phyloP scores from a whole-genome alignment of 2,329 filamentous ascomycete species.

The Cordyceps javanica region DNA sequence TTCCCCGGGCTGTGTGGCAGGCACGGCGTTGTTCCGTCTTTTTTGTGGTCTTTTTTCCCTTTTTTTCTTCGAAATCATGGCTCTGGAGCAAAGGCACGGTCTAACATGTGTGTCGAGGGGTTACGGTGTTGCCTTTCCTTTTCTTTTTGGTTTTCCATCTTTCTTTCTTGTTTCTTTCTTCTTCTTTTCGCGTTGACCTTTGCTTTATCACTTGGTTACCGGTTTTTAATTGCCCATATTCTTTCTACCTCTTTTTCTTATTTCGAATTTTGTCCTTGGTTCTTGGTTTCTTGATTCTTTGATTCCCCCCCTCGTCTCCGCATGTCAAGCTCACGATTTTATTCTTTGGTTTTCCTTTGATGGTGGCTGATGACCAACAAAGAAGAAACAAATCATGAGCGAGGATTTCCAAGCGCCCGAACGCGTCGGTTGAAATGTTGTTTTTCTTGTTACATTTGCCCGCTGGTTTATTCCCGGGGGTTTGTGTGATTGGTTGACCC shows the following conservation, averaged over 20 bases:
- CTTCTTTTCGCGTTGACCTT: conserved; percentile 2
- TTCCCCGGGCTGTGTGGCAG: not conserved
- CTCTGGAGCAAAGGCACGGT: conserved; percentile 12
- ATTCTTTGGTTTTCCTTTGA: not conserved
- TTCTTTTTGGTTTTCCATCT: not conserved
- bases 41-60: not conserved
- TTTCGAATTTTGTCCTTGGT: not conserved
- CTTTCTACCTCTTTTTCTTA: not conserved
- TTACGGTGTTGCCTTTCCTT: conserved; percentile 10
- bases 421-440: not conserved
- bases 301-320: conserved; percentile 17
- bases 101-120: conserved; percentile 14
- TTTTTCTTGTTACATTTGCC: not conserved
- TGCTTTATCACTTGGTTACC: not conserved
- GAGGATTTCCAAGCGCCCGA: not conserved
- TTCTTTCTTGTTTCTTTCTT: not conserved
- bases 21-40: not conserved
- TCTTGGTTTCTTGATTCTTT: conserved; percentile 7
- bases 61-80: not conserved
- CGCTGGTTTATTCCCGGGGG: not conserved
- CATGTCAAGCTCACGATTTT: not conserved
- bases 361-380: not conserved
- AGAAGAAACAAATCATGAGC: not conserved
- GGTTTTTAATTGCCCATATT: too few species aligned
- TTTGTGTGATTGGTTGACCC: not conserved